Base-by-base conservation (phyloP, 1,139 yeast genomes). In the Eremothecium coryli region DNA sequence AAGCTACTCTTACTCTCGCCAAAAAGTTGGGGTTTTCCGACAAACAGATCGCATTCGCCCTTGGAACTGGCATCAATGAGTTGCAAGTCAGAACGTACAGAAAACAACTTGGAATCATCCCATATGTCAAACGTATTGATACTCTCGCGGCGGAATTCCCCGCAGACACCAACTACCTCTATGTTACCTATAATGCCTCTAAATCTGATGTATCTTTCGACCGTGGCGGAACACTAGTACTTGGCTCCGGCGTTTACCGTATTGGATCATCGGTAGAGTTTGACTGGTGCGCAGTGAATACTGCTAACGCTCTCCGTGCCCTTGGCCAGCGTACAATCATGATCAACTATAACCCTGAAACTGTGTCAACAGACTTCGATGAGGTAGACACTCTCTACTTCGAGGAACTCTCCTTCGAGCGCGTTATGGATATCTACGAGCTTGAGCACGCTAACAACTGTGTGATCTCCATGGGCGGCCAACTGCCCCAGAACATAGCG, bases 101-200 rank as follows among this genome's bases (percentile, higher is more conserved):
- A 68, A 79, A 82, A 56, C 66, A 71, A 26, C 76, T 70, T 49
- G 93, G 86, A 35, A 78, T 90, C 53, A 67, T 76, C 43, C 98
- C 98, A 49, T 86, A 82, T 58, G 98, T 90, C 47, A 90, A 90
- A 72, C 82, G 85, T 64, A 90, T 90, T 54, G 98, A 90, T 61
- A 90, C 98, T 34, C 71, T 90, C 49, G 98, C 98, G 41, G 98
- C 98, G 38, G 98, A 90, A 63, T 90, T 90, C 76, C 98, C 98
- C 33, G 98, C 98, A 27, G 71, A 77, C 55, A 90, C 98, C 40
- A 90, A 90, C 69, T 90, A 90, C 63, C 71, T 90, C 51, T 90
- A 90, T 73, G 84, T 95, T 39, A 90, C 98, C 33, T 90, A 90
- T 65, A 90, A 88, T 57, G 98, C 96, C 37, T 73, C 85, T 35